phyloP scores from a whole-genome alignment of 2,329 filamentous ascomycete species.

The Lecanosticta acicola region DNA sequence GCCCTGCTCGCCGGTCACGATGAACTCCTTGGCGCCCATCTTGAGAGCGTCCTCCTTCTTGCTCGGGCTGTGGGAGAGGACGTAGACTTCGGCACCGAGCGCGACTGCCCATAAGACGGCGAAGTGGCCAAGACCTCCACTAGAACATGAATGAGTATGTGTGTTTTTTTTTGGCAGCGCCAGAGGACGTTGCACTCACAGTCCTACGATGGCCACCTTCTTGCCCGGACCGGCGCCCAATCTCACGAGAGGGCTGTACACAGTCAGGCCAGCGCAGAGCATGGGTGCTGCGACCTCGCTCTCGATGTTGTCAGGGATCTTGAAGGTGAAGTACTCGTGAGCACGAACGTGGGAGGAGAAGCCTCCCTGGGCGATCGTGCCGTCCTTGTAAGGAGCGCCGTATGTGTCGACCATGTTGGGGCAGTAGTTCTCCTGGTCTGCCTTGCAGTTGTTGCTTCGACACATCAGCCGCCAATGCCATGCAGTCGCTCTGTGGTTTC shows the following conservation, averaged over 20 bases:
- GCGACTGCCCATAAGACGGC: slow-evolving; percentile 46
- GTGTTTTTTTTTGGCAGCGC: too few species aligned
- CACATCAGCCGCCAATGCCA: not conserved
- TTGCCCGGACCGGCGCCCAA: slow-evolving; percentile 71
- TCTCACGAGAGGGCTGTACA: slow-evolving; percentile 70
- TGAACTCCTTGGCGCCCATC: slow-evolving; percentile 57
- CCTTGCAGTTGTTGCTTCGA: slow-evolving; percentile 41
- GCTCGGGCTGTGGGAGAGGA: slow-evolving; percentile 53
- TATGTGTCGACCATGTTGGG: slow-evolving; percentile 48
- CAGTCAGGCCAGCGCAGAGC: slow-evolving; percentile 79
- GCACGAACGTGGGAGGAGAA: slow-evolving; percentile 64
- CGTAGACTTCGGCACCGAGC: slow-evolving; percentile 57
- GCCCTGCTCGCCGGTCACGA: slow-evolving; percentile 52
- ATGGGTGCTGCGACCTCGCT: slow-evolving; percentile 59
- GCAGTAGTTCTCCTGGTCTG: slow-evolving; percentile 51
- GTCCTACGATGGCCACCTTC: slow-evolving; percentile 69
- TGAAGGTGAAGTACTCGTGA: slow-evolving; percentile 70
- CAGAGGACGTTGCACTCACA: too few species aligned
- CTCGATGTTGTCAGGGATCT: slow-evolving; percentile 68
- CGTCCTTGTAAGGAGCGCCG: slow-evolving; percentile 47
- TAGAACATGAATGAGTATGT: too few species aligned
- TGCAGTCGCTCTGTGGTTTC: slow-evolving; percentile 11
- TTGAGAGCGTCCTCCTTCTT: slow-evolving; percentile 57
- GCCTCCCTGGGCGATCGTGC: slow-evolving; percentile 61
- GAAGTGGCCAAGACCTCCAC: slow-evolving; percentile 48